A percentile compares a stretch with the other conserved stretches of the same genome.
Conservation (phyloP, 805 yeast genomes). For the Yarrowia phangngaensis region DNA sequence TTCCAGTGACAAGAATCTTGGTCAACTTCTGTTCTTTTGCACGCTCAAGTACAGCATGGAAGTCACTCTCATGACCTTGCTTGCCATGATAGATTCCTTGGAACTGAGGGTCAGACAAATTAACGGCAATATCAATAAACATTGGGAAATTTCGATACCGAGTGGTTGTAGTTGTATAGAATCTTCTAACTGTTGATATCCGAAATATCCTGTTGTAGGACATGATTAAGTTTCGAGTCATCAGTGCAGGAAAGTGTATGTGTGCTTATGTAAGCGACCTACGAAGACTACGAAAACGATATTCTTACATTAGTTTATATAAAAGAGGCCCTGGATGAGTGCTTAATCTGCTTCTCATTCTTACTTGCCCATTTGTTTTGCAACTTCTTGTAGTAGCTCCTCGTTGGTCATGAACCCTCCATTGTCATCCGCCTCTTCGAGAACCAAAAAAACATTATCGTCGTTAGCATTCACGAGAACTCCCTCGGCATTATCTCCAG, state of each 20-base stretch:
- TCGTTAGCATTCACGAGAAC: constrained; percentile 6
- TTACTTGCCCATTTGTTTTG: constrained; percentile 1
- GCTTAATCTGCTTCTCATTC: background rate
- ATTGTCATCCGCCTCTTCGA: constrained; percentile 21
- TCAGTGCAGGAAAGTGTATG: too few relatives aligned
- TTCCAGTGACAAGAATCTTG: constrained; percentile 77
- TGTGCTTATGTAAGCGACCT: too few relatives aligned
- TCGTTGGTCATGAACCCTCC: constrained; percentile 21
- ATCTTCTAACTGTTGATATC: too few relatives aligned
- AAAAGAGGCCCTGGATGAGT: constrained; percentile 20
- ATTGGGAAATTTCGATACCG: constrained; percentile 7
- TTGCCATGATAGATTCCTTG: constrained; percentile 72
- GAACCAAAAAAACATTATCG: constrained; percentile 6
- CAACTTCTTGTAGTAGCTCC: constrained; percentile 15
- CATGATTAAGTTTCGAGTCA: too few relatives aligned
- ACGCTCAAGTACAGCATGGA: constrained; percentile 58
- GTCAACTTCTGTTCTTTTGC: constrained; percentile 64
- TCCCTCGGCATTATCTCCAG: background rate
- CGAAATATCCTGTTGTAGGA: too few relatives aligned
- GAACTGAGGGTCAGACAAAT: constrained; percentile 86
- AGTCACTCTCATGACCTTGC: constrained; percentile 63
- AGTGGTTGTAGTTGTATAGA: constrained; percentile 5
- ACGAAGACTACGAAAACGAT: constrained; percentile 2
- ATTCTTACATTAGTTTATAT: constrained; percentile 18
- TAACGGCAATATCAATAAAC: constrained; percentile 55